Evolutionary conservation across 2,329 filamentous ascomycete species (phyloP).

Genomic region (Colletotrichum graminicola): DNA sequence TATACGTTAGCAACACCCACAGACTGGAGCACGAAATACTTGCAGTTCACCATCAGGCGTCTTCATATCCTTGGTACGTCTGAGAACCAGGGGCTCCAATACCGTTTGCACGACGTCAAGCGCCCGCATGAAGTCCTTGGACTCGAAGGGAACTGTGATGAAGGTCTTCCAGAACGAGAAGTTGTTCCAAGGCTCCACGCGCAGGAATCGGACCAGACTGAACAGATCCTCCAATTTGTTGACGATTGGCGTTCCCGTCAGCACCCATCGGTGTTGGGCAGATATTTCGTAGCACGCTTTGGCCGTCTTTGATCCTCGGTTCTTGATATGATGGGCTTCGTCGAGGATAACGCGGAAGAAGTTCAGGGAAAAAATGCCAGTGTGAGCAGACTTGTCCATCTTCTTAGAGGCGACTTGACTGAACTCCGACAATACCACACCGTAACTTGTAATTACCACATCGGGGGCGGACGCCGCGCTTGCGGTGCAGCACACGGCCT

Average conservation of each 20-base stretch:
- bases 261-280: conserved; percentile 88
- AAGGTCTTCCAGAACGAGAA: conserved; percentile 99
- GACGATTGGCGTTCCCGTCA: conserved; percentile 97
- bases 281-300: conserved; percentile 93
- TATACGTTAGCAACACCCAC: not conserved
- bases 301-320: conserved; percentile 89
- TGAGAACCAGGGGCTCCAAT: conserved; percentile 92
- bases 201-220: conserved; percentile 89
- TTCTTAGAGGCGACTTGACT: conserved; percentile 76
- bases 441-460: conserved; percentile 95
- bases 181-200: conserved; percentile 97
- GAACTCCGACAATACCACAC: conserved; percentile 90
- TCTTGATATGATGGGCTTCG: conserved; percentile 95
- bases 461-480: conserved; percentile 85
- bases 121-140: conserved; percentile 91
- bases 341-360: conserved; percentile 97
- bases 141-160: conserved; percentile 97
- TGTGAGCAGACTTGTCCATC: conserved; percentile 73
- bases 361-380: conserved; percentile 88
- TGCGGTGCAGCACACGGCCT: conserved; percentile 79
- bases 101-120: conserved; percentile 98
- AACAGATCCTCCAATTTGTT: conserved; percentile 96
- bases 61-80: conserved; percentile 98
- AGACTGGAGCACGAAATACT: conserved; percentile 40
- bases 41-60: conserved; percentile 79